Base-by-base conservation (phyloP, 441 rosid species). In the Monsonia emarginata region DNA sequence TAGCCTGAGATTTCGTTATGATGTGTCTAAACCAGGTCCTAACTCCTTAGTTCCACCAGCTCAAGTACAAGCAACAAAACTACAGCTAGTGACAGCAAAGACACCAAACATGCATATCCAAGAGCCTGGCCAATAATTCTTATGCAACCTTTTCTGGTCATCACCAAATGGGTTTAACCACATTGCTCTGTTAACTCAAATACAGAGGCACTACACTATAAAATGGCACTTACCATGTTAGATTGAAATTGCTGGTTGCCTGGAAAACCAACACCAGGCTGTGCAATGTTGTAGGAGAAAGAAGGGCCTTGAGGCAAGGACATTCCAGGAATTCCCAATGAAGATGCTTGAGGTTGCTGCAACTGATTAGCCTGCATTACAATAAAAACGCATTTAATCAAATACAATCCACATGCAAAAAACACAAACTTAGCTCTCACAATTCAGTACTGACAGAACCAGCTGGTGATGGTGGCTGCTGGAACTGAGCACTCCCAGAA, bases 261-360 rank as follows among this genome's bases (percentile, higher is more conserved):
- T 18, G 71, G 63, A 42, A 70, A 60, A 52, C 65, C 66, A 28
- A 10, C 66, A 68, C 50, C 68, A 21, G 60, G 44, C 46, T 67
- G 80, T 9, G 78, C 38, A 65, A 63, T 58, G 8, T 60, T 69
- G 56, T 70, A 68, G 1, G 77, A 67, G 69, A 73, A 75, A 27
- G 75, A 60, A 22, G 77, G 70, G 52, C n/a, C n/a, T n/a, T n/a
- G n/a, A n/a, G n/a, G n/a, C n/a, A n/a, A n/a, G n/a, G n/a, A n/a
- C n/a, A n/a, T n/a, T n/a, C n/a, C n/a, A n/a, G n/a, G n/a, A n/a
- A n/a, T n/a, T n/a, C 67, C 65, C 28, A 21, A 1, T 3, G 59
- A n/a, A 52, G 59, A 52, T 22, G 28, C 59, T 14, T 2, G 28
- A 0, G 59, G 59, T 28, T 52, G 59, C 59, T 21, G 59, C 28